Conservation (phyloP, 2,329 filamentous ascomycete genomes). For the Gnomoniopsis sp. region DNA sequence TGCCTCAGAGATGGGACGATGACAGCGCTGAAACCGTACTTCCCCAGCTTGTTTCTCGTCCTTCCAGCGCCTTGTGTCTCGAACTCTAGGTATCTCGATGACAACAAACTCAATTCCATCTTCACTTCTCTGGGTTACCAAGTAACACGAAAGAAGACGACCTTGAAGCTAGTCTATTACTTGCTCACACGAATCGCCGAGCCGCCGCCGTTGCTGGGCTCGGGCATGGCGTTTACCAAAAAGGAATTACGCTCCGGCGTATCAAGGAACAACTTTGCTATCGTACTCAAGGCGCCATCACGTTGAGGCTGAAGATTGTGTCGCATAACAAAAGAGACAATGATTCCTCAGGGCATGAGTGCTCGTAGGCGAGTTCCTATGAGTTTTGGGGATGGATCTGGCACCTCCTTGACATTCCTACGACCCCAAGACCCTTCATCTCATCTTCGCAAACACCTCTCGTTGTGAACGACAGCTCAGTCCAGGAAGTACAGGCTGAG, state of each 20-base stretch:
- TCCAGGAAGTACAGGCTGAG: too few species aligned
- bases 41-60: slow-evolving; percentile 82
- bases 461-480: not conserved
- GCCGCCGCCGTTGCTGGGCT: slow-evolving; percentile 18
- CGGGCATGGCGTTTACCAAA: slow-evolving; percentile 56
- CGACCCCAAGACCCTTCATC: not conserved
- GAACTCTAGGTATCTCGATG: slow-evolving; percentile 87
- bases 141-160: slow-evolving; percentile 64
- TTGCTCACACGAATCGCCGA: slow-evolving; percentile 62
- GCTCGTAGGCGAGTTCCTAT: not conserved
- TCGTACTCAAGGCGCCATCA: slow-evolving; percentile 53
- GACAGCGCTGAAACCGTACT: slow-evolving; percentile 25
- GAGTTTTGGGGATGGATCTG: not conserved
- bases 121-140: slow-evolving; percentile 75
- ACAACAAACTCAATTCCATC: slow-evolving; percentile 64
- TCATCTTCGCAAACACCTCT: not conserved
- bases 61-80: slow-evolving; percentile 81
- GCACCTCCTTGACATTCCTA: not conserved
- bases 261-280: slow-evolving; percentile 85
- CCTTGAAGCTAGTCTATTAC: slow-evolving; percentile 82
- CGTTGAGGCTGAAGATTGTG: not conserved
- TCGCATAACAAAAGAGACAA: not conserved
- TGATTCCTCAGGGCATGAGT: not conserved
- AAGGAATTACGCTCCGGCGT: slow-evolving; percentile 71
- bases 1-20: slow-evolving; percentile 12